These are phyloP conservation scores for Berkeleyomyces rouxiae DNA, from an alignment of 2,329 filamentous ascomycete genomes.

Conservation along the genomic window DNA sequence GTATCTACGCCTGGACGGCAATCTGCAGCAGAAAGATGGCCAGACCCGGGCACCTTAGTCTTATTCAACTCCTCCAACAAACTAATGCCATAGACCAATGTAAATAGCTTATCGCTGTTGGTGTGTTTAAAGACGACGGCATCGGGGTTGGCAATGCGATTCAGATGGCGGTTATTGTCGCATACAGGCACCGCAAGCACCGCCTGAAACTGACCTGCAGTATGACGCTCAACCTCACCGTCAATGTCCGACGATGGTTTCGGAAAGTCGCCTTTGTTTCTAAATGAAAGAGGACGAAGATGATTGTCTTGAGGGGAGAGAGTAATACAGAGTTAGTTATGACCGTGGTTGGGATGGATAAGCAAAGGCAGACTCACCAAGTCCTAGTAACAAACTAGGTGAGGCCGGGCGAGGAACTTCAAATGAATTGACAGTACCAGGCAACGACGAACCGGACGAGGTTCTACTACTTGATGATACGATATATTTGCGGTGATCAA, in stretches of 20 bases:
- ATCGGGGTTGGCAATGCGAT: slow-evolving; percentile 7
- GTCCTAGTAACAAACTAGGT: slow-evolving; percentile 10
- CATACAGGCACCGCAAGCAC: slow-evolving; percentile 11
- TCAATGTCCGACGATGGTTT: slow-evolving; percentile 1
- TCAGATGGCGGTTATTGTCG: slow-evolving; percentile 10
- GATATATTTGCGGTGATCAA: slow-evolving; percentile 5
- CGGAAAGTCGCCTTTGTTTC: slow-evolving; percentile 1
- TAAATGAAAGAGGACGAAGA: slow-evolving; percentile 2
- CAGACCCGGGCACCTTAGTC: neutral
- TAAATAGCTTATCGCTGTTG: slow-evolving; percentile 6
- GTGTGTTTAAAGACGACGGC: slow-evolving; percentile 7
- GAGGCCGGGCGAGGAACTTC: slow-evolving; percentile 7
- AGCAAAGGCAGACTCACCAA: slow-evolving; percentile 3
- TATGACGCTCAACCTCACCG: slow-evolving; percentile 4
- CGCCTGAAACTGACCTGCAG: slow-evolving; percentile 13
- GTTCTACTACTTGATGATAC: neutral
- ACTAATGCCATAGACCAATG: slow-evolving; percentile 11
- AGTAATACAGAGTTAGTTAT: neutral
- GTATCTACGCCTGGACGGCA: neutral
- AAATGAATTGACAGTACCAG: neutral
- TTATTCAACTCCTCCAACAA: slow-evolving; percentile 5
- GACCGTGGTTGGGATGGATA: neutral
- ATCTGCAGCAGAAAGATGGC: neutral
- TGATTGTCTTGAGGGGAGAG: slow-evolving; percentile 1
- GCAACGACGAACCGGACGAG: slow-evolving; percentile 4